Base-by-base conservation (phyloP, 306 rosid genomes). In the Casuarina glauca region DNA sequence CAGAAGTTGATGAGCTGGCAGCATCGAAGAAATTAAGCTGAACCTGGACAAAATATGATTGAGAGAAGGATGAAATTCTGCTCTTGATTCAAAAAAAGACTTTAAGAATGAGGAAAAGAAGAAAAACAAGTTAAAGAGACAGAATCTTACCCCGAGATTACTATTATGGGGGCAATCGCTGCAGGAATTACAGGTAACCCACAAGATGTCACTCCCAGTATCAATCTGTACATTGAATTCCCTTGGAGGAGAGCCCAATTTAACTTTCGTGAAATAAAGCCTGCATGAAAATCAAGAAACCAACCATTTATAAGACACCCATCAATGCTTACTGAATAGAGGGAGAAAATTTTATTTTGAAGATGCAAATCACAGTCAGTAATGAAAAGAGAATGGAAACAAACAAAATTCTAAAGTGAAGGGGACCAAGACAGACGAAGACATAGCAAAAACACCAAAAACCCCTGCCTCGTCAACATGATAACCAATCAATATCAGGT, bases 181-280 rank as follows among this genome's bases (percentile, higher is more conserved):
- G 88, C 99, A 95, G 66, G 97, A 78, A 80, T 82, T 88, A 88
- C 99, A 91, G 78, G 88, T 91, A 69, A 95, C 87, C 99, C 99
- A 95, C 89, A 95, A 87, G 78, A 91, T 87, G 69, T 95, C 99
- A 69, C 99, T 95, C 73, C 99, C 97, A 2, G 97, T 91, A 79
- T 93, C 99, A 74, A 95, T 91, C 88, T 93, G 96, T 57, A 95
- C 99, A 48, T 85, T 91, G 80, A 89, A 95, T 81, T 95, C 97
- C 81, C 67, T 89, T 5, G 97, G 96, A 52, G 97, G 99, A 78
- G 97, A 83, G 69, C 99, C 97, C 84, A 95, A 80, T 86, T 89
- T 93, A 60, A 95, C 97, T 85, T 88, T 89, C 1, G 99, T 88
- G 76, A 84, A 93, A 85, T 95, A 95, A 79, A 95, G 81, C 90